Conservation (phyloP, 129 eudicot species). For the Ambrosia trifida region DNA sequence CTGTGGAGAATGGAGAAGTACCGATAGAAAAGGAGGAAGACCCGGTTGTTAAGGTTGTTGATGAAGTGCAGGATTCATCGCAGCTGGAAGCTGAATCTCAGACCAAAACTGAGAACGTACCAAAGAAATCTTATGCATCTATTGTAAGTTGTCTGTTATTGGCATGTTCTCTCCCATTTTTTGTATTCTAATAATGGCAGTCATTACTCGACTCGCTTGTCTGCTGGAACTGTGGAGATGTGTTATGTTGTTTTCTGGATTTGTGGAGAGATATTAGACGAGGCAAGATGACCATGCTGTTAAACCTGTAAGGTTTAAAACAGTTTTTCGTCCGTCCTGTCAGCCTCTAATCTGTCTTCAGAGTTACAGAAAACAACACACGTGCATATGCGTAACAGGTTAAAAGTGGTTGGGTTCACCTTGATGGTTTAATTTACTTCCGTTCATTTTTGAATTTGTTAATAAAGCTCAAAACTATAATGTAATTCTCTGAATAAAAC, state of each 20-base stretch:
- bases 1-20: conserved; percentile 58
- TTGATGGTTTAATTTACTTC: too few relatives aligned
- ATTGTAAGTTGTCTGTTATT: conserved; percentile 58
- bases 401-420: too few relatives aligned
- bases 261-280: not conserved
- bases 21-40: conserved; percentile 39
- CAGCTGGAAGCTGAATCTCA: conserved; percentile 50
- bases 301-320: not conserved
- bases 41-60: conserved; percentile 60
- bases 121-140: conserved; percentile 94
- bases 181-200: not conserved
- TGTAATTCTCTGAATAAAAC: not conserved
- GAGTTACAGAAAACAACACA: not conserved
- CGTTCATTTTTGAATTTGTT: too few relatives aligned
- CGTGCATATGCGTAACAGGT: not conserved
- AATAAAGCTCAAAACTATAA: not conserved
- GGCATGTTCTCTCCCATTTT: not conserved
- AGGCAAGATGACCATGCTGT: not conserved
- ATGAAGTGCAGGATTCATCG: conserved; percentile 51
- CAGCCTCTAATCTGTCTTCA: not conserved
- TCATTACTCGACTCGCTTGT: not conserved
- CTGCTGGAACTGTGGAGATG: not conserved
- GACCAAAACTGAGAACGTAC: conserved; percentile 51
- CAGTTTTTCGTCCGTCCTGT: not conserved
- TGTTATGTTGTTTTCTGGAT: not conserved